Percentiles rank a stretch among this genome's conserved stretches.
These are phyloP conservation scores for Fusarium pseudonygamai DNA, from an alignment of 2,329 filamentous ascomycete species.

Conservation along the genomic window DNA sequence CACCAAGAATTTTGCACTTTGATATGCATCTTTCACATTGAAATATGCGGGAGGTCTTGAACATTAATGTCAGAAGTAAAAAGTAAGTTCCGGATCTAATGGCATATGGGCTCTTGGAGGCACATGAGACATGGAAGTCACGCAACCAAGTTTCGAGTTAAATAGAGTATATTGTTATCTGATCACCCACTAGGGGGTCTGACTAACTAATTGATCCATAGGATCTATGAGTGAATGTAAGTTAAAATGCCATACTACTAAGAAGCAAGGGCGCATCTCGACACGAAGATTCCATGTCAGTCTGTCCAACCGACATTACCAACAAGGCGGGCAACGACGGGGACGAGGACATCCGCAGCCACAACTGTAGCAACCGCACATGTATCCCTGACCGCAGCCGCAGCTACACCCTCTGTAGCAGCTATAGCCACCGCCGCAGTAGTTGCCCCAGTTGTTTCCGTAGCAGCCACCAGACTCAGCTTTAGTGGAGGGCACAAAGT, in stretches of 20 bases:
- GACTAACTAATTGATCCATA: neutral
- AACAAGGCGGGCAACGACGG: neutral
- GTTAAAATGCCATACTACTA: neutral
- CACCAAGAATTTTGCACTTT: fast-evolving
- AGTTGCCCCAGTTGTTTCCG: neutral
- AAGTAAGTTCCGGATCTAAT: neutral
- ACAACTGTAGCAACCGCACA: neutral
- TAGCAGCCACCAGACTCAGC: neutral
- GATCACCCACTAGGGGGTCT: neutral
- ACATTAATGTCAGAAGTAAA: neutral
- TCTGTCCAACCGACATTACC: neutral
- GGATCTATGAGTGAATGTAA: neutral
- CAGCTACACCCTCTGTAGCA: neutral
- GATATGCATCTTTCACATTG: neutral
- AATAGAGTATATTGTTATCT: neutral
- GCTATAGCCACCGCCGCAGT: neutral
- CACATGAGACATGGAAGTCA: fast-evolving
- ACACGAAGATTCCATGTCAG: fast-evolving
- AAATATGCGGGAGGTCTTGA: neutral
- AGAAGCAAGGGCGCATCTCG: neutral
- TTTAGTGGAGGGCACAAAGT: neutral
- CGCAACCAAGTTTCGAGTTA: neutral
- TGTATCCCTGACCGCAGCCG: neutral
- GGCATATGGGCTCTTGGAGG: fast-evolving
- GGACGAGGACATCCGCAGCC: neutral